Base-by-base conservation (phyloP, 495 filamentous ascomycete genomes). In the Hypoxylon rickii region DNA sequence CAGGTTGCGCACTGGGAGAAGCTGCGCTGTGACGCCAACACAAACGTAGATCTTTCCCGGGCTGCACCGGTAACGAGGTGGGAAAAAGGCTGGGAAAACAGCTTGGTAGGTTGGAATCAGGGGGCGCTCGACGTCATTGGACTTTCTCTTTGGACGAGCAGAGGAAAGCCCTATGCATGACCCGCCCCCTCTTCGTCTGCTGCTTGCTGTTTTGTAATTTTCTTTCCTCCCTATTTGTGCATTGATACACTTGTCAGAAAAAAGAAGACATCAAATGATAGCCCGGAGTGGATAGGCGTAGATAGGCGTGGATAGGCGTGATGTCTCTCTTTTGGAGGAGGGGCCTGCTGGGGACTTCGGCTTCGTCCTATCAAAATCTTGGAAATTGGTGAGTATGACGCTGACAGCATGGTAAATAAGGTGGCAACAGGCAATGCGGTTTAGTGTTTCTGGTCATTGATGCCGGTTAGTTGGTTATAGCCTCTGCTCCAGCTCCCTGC, bases 331-430 rank as follows among this genome's bases (percentile, higher is more conserved):
- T 50, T 44, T 44, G 38, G 51, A 10, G 24, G 24, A 29, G 24
- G 24, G 24, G 43, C 10, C n/a, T n/a, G n/a, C n/a, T 0, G 16
- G 8, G 1, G 19, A 10, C 33, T 34, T 41, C 34, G 32, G 16
- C 43, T 20, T 46, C 33, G 22, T 51, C 58, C 58, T 62, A 62
- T 62, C 48, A 55, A 57, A 51, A 56, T 48, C 52, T 56, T 56
- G 58, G 52, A 62, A 56, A 51, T 41, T 22, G 47, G 52, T 40
- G 43, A 51, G 55, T 56, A 62, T 56, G 58, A 62, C 58, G 58
- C 58, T 62, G 58, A 61, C 58, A 31, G 51, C 24, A 44, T 15
- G 33, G 13, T 36, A 31, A 54, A 51, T 40, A 51, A 43, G 58
- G 58, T 56, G 52, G 58, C 58, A 48, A 52, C 39, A 46, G 45